These are phyloP conservation scores for Artemisia tridentata DNA, from an alignment of 129 eudicot genomes.

Conservation along the genomic window DNA sequence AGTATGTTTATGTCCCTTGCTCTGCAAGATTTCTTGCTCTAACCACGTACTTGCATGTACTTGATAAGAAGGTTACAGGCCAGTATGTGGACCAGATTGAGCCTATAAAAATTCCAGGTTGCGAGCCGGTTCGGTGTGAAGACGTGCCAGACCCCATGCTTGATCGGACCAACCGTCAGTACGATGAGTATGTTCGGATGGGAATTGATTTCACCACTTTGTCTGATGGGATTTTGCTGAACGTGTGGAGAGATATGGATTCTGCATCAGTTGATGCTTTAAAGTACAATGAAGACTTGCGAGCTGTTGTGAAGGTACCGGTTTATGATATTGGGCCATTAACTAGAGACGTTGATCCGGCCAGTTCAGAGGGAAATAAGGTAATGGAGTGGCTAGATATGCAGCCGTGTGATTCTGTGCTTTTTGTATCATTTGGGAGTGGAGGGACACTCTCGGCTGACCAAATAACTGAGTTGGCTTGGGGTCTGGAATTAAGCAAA, in stretches of 20 bases:
- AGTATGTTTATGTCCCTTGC: slow-evolving; percentile 39
- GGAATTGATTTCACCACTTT: slow-evolving; percentile 22
- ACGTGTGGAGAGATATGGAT: slow-evolving; percentile 62
- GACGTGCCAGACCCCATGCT: slow-evolving; percentile 57
- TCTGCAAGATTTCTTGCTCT: slow-evolving; percentile 44
- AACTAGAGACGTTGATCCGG: slow-evolving; percentile 25
- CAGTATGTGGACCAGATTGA: slow-evolving; percentile 51
- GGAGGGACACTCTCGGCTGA: slow-evolving; percentile 45
- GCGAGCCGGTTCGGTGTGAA: slow-evolving; percentile 43
- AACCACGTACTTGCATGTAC: slow-evolving; percentile 30
- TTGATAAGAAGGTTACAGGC: slow-evolving; percentile 45
- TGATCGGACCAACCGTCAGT: slow-evolving; percentile 46
- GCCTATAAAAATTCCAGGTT: slow-evolving; percentile 51
- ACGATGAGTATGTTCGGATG: slow-evolving; percentile 34
- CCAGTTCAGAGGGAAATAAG: slow-evolving; percentile 5
- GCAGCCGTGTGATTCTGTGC: slow-evolving; percentile 54
- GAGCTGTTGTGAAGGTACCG: slow-evolving; percentile 40
- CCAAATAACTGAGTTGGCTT: slow-evolving; percentile 44
- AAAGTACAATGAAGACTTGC: slow-evolving; percentile 19
- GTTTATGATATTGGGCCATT: slow-evolving; percentile 64
- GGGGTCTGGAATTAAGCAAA: slow-evolving; percentile 45
- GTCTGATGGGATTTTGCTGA: slow-evolving; percentile 50
- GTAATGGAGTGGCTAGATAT: slow-evolving; percentile 48
- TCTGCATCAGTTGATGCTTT: slow-evolving; percentile 29
- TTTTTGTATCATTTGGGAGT: slow-evolving; percentile 50